phyloP scores from a whole-genome alignment of 2,329 filamentous ascomycete genomes.

The Neurospora sp. region DNA sequence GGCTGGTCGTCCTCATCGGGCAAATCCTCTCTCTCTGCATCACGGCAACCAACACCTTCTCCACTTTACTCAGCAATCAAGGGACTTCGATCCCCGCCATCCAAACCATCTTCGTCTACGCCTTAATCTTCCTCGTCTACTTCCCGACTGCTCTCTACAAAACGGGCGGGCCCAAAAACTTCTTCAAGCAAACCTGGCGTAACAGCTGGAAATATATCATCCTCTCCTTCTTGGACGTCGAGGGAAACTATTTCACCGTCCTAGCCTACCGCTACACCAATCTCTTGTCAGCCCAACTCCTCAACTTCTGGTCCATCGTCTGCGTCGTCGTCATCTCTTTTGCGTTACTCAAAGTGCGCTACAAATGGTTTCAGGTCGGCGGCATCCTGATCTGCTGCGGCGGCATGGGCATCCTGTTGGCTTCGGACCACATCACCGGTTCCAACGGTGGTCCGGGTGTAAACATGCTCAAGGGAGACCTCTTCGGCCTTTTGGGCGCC shows the following conservation, averaged over 20 bases:
- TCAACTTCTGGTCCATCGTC: constrained; percentile 98
- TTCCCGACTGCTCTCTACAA: constrained; percentile 68
- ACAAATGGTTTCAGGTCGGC: constrained; percentile 73
- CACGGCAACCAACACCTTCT: constrained; percentile 87
- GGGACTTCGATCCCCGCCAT: constrained; percentile 84
- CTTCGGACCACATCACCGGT: constrained; percentile 75
- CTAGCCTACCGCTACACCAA: constrained; percentile 90
- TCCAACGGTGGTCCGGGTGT: constrained; percentile 56
- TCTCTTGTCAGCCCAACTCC: constrained; percentile 82
- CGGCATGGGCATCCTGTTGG: constrained; percentile 80
- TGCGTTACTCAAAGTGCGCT: constrained; percentile 73
- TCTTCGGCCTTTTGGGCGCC: constrained; percentile 83
- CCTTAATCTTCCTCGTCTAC: constrained; percentile 74
- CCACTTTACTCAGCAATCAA: constrained; percentile 54
- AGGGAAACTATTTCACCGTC: constrained; percentile 97
- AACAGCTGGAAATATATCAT: constrained; percentile 94
- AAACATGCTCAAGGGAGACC: constrained; percentile 80
- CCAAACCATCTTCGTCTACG: constrained; percentile 93
- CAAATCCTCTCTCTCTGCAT: constrained; percentile 84
- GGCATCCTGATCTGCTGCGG: constrained; percentile 88
- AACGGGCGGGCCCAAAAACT: constrained; percentile 62
- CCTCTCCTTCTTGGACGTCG: constrained; percentile 84
- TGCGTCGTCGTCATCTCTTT: constrained; percentile 83
- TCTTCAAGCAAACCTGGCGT: constrained; percentile 49
- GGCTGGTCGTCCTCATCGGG: constrained; percentile 69